Conservation (phyloP, 225 moss, liverwort and hornwort species). For the Pseudoscleropodium purum region DNA sequence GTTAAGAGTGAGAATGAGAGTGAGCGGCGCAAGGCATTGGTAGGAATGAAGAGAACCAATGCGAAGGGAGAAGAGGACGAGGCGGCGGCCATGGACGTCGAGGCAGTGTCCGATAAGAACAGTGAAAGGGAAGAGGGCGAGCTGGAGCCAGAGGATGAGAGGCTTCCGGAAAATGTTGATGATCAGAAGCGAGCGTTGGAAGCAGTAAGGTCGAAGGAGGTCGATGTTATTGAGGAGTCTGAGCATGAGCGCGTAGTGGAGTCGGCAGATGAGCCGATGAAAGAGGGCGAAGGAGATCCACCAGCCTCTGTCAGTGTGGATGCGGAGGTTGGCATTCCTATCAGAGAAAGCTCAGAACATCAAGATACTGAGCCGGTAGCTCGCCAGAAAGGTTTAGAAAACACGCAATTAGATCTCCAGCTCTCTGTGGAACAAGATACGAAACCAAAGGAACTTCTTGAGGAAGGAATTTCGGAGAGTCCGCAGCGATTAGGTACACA, state of each 20-base stretch:
- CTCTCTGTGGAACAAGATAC: constrained; percentile 22
- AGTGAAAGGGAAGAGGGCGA: constrained; percentile 85
- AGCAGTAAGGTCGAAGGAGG: constrained; percentile 34
- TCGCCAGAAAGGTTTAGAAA: constrained; percentile 3
- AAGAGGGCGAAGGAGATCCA: constrained; percentile 5
- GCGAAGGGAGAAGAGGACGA: constrained; percentile 15
- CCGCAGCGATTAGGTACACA: constrained; percentile 33
- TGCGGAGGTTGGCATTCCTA: background rate
- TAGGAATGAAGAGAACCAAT: constrained; percentile 12
- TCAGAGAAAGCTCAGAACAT: constrained; percentile 14
- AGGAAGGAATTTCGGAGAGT: constrained; percentile 26
- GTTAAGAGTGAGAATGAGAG: constrained; percentile 18
- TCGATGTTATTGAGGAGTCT: constrained; percentile 34
- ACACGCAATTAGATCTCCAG: constrained; percentile 27
- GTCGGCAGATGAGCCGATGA: background rate
- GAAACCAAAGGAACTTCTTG: constrained; percentile 9
- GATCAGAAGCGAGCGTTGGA: constrained; percentile 19
- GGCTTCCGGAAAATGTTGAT: constrained; percentile 15
- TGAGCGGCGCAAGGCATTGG: constrained; percentile 18
- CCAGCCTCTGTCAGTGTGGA: background rate
- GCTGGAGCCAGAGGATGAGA: constrained; percentile 46
- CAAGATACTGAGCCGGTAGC: background rate
- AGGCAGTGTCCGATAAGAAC: constrained; percentile 34
- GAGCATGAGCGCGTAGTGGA: constrained; percentile 8
- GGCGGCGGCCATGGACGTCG: constrained; percentile 5